A percentile compares a stretch with the other conserved stretches of the same genome.
These are phyloP conservation scores for Alternaria rosae DNA, from an alignment of 2,329 filamentous ascomycete genomes.

Conservation along the genomic window DNA sequence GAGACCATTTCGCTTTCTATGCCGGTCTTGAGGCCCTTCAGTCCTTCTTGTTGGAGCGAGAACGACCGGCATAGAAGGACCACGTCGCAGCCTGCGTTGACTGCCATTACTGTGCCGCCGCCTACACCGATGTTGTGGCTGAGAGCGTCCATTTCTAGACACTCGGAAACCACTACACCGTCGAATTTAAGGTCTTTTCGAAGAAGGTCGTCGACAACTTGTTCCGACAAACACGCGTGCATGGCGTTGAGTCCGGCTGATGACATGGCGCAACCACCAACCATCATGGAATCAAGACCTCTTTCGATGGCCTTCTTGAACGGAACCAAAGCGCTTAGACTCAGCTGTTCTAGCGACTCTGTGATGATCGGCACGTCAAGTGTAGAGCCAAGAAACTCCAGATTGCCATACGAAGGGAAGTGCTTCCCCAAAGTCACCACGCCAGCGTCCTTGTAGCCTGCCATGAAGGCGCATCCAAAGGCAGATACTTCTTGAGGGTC, in stretches of 20 bases:
- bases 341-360: slow-evolving; percentile 90
- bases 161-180: slow-evolving; percentile 93
- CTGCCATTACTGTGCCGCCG: slow-evolving; percentile 95
- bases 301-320: slow-evolving; percentile 89
- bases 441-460: slow-evolving; percentile 90
- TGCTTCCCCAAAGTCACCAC: slow-evolving; percentile 92
- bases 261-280: slow-evolving; percentile 91
- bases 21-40: slow-evolving; percentile 86
- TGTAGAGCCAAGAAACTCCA: slow-evolving; percentile 91
- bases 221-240: slow-evolving; percentile 91
- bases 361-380: slow-evolving; percentile 95
- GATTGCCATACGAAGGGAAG: slow-evolving; percentile 93
- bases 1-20: slow-evolving; percentile 91
- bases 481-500: slow-evolving; percentile 95
- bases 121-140: slow-evolving; percentile 97
- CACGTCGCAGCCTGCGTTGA: slow-evolving; percentile 93
- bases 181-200: slow-evolving; percentile 89
- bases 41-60: slow-evolving; percentile 87
- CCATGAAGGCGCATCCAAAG: slow-evolving; percentile 89
- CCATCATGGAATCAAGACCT: slow-evolving; percentile 92
- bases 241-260: slow-evolving; percentile 93
- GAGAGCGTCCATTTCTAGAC: slow-evolving; percentile 94
- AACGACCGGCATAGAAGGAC: slow-evolving; percentile 88
- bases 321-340: slow-evolving; percentile 87
- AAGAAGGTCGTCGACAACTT: slow-evolving; percentile 88